phyloP scores from a whole-genome alignment of 2,329 filamentous ascomycete species.

The Colletotrichum orbiculare region DNA sequence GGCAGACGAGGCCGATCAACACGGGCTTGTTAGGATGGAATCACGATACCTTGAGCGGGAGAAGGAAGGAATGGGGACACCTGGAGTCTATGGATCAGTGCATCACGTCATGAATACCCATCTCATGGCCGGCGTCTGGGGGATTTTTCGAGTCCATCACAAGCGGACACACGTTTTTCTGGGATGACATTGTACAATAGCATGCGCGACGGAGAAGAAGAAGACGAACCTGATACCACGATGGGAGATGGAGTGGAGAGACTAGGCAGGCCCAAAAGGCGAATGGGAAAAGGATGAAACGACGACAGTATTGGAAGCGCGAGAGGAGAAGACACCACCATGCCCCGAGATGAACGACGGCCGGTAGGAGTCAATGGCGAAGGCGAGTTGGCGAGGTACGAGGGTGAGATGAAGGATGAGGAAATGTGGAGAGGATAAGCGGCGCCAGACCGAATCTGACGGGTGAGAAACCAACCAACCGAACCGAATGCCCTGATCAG shows the following conservation, averaged over 20 bases:
- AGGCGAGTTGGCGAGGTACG: constrained; percentile 3
- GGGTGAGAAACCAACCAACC: constrained; percentile 30
- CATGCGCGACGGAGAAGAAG: constrained; percentile 8
- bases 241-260: constrained; percentile 8
- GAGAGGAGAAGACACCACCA: constrained; percentile 8
- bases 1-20: constrained; percentile 23
- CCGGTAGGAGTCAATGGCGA: background rate
- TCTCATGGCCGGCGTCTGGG: constrained; percentile 32
- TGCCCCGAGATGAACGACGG: constrained; percentile 3
- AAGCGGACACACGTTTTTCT: constrained; percentile 32
- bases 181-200: constrained; percentile 36
- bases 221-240: constrained; percentile 10
- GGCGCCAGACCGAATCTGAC: constrained; percentile 27
- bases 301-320: background rate
- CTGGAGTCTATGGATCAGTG: constrained; percentile 31
- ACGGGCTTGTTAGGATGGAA: constrained; percentile 19
- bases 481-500: constrained; percentile 29
- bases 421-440: constrained; percentile 17
- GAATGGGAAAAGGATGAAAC: constrained; percentile 3
- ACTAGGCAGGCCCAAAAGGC: background rate
- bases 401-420: constrained; percentile 26
- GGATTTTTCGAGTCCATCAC: constrained; percentile 29
- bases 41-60: constrained; percentile 24
- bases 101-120: constrained; percentile 27
- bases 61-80: constrained; percentile 17